A percentile compares a stretch with the other conserved stretches of the same genome.
phyloP scores from a whole-genome alignment of 164 flowering plant genomes.

The Santalum album region DNA sequence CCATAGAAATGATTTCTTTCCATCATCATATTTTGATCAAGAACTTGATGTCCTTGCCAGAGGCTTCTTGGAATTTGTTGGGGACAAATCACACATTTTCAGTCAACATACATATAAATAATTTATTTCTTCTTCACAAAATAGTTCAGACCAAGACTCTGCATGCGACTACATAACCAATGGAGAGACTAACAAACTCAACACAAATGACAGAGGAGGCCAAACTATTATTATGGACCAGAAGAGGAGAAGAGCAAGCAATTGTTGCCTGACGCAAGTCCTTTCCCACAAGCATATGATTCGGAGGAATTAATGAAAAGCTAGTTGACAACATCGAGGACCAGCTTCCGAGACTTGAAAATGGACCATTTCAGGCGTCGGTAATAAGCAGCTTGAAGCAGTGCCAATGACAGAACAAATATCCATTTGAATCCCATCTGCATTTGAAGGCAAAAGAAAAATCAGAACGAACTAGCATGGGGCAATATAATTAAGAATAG shows the following conservation, averaged over 20 bases:
- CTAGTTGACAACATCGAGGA: conserved; percentile 65
- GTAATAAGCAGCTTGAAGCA: conserved; percentile 68
- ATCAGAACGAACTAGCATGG: neutral
- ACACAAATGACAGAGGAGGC: conserved; percentile 9
- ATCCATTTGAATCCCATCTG: conserved; percentile 90
- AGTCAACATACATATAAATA: conserved; percentile 5
- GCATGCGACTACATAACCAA: conserved; percentile 12
- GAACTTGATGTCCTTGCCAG: no score
- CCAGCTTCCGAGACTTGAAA: conserved; percentile 62
- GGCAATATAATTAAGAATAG: neutral
- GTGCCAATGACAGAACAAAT: conserved; percentile 56
- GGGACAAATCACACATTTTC: no score
- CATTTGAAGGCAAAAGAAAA: conserved; percentile 4
- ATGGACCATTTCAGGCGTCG: conserved; percentile 67
- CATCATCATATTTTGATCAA: no score
- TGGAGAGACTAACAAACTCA: conserved; percentile 1
- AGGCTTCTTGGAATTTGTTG: no score
- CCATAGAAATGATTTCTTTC: no score
- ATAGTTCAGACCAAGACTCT: conserved; percentile 4
- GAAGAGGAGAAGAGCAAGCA: neutral
- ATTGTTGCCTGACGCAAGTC: conserved; percentile 18
- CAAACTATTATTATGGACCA: neutral
- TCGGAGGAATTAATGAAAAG: neutral
- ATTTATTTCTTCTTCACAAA: conserved; percentile 17
- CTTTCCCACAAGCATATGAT: neutral